phyloP scores from a whole-genome alignment of 768 basidiomycete species.

The Tricholoma furcatifolium region DNA sequence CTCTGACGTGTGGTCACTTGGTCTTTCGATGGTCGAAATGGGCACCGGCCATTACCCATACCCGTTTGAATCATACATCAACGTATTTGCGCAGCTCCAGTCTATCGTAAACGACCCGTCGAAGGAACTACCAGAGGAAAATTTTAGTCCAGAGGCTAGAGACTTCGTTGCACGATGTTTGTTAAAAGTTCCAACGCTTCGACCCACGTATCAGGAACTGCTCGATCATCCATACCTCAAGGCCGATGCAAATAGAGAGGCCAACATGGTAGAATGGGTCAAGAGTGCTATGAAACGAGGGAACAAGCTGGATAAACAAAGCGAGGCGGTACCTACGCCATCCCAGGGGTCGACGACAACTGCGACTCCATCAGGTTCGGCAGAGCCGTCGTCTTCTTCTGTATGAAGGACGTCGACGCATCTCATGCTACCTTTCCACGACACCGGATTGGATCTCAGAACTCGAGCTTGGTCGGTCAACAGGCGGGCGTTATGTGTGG shows the following conservation, averaged over 20 bases:
- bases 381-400: background rate
- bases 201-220: conserved; percentile 84
- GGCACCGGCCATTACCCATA: conserved; percentile 91
- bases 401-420: background rate
- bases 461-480: background rate
- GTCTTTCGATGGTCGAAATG: conserved; percentile 91
- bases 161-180: conserved; percentile 85
- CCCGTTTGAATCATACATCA: conserved; percentile 95
- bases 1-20: conserved; percentile 97
- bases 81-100: conserved; percentile 94
- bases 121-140: conserved; percentile 70
- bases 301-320: conserved; percentile 11
- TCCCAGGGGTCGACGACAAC: background rate
- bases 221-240: conserved; percentile 81
- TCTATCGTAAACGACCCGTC: conserved; percentile 97
- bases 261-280: conserved; percentile 90
- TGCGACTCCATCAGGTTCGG: background rate
- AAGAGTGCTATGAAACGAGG: conserved; percentile 40
- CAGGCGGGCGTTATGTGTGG: background rate
- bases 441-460: background rate
- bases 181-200: conserved; percentile 70
- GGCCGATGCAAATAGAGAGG: conserved; percentile 49
- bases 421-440: too few species aligned
- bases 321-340: conserved; percentile 3
- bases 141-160: conserved; percentile 65